These are phyloP conservation scores for Rhizomucor pusillus DNA, from an alignment of 371 early-diverging fungal genomes.

Conservation along the genomic window DNA sequence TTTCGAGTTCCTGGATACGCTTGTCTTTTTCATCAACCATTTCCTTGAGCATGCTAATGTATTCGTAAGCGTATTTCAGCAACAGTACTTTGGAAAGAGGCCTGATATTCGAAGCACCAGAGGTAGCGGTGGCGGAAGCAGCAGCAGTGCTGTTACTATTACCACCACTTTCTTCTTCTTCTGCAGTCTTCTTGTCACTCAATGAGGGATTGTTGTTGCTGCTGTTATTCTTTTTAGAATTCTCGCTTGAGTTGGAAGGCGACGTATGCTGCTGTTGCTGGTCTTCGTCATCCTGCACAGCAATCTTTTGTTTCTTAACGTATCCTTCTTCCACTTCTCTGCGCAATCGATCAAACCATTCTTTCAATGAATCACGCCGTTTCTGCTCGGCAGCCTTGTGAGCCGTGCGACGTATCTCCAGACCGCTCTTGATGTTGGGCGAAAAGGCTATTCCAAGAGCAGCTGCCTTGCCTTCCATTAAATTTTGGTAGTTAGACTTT, in stretches of 20 bases:
- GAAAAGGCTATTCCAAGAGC: conserved; percentile 71
- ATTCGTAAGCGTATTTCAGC: conserved; percentile 54
- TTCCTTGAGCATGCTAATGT: conserved; percentile 51
- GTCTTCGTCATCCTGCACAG: no score
- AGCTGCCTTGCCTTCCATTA: conserved; percentile 79
- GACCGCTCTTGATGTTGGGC: conserved; percentile 65
- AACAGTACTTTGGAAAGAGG: conserved; percentile 50
- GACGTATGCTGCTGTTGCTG: conserved; percentile 16
- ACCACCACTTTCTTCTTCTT: conserved; percentile 4
- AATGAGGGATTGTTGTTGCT: neutral
- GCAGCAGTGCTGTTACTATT: no score
- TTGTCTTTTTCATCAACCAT: conserved; percentile 27
- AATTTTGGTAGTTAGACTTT: conserved; percentile 84
- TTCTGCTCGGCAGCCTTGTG: conserved; percentile 95
- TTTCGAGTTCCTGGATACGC: conserved; percentile 9
- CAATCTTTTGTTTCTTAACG: conserved; percentile 36
- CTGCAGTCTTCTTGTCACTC: conserved; percentile 4
- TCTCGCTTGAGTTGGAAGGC: conserved; percentile 3
- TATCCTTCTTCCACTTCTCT: conserved; percentile 66
- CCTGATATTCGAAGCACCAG: conserved; percentile 17
- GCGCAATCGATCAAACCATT: conserved; percentile 77
- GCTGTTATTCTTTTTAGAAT: neutral
- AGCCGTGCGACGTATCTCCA: conserved; percentile 72
- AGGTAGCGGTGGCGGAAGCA: neutral
- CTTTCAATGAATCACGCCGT: conserved; percentile 85